These are phyloP conservation scores for Yamadazyma jaroonii DNA, from an alignment of 1,139 yeast genomes.

Conservation along the genomic window DNA sequence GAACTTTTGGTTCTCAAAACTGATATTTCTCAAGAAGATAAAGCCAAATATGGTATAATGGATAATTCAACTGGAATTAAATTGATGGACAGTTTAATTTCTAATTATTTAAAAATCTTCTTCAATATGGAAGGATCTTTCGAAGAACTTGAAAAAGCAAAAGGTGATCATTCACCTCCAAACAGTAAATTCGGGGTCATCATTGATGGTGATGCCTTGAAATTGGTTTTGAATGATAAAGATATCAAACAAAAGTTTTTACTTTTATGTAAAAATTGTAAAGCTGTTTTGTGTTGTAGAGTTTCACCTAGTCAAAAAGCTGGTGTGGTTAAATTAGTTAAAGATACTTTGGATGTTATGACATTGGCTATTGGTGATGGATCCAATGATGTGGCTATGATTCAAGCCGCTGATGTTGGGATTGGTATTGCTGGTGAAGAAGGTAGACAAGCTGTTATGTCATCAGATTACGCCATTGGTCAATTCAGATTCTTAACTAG, in stretches of 20 bases:
- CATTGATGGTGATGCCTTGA: slow-evolving; percentile 91
- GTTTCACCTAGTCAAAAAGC: slow-evolving; percentile 98
- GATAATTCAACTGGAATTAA: slow-evolving; percentile 17
- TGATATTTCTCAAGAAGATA: slow-evolving; percentile 29
- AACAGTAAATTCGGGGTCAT: slow-evolving; percentile 75
- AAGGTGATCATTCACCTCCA: slow-evolving; percentile 74
- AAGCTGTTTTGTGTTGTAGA: slow-evolving; percentile 93
- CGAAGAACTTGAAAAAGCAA: slow-evolving; percentile 61
- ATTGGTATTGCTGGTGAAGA: slow-evolving; percentile 99
- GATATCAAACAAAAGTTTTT: slow-evolving; percentile 66
- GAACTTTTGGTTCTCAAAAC: slow-evolving; percentile 41
- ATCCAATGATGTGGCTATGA: slow-evolving; percentile 98
- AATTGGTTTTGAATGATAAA: slow-evolving; percentile 59
- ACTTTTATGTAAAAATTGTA: slow-evolving; percentile 87
- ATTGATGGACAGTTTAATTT: slow-evolving; percentile 52
- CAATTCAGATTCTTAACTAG: slow-evolving; percentile 84
- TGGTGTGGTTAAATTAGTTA: slow-evolving; percentile 87
- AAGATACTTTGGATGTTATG: slow-evolving; percentile 72
- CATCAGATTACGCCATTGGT: slow-evolving; percentile 94
- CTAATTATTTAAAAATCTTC: slow-evolving; percentile 56
- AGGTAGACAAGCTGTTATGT: slow-evolving; percentile 98
- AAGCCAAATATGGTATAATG: slow-evolving; percentile 19
- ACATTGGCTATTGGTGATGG: slow-evolving; percentile 97
- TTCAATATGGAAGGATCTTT: slow-evolving; percentile 63
- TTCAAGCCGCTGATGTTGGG: slow-evolving; percentile 98